Conservation (phyloP, 257 asterid species). For the Solanum piurae region DNA sequence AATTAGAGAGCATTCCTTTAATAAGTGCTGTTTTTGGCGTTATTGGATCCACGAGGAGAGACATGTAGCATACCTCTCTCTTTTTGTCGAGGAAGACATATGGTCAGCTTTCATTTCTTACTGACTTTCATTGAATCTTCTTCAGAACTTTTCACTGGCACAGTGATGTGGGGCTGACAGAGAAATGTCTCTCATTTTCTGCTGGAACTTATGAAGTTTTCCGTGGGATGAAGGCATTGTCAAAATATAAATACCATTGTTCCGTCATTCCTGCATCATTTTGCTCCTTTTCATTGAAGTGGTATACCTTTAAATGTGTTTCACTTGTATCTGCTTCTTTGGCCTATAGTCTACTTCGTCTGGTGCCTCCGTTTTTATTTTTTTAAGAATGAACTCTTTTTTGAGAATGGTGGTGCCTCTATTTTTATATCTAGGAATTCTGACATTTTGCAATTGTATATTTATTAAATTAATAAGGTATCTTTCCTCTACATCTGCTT, state of each 20-base stretch:
- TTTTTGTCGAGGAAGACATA: not conserved
- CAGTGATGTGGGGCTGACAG: not conserved
- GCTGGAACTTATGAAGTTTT: not conserved
- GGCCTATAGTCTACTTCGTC: not conserved
- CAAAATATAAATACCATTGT: not conserved
- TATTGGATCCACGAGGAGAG: not conserved
- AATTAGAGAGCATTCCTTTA: not conserved
- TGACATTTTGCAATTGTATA: not conserved
- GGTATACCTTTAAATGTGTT: not conserved
- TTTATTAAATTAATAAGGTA: not conserved
- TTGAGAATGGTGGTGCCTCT: not conserved
- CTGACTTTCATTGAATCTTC: not conserved
- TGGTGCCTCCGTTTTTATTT: not conserved
- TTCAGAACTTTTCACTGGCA: not conserved
- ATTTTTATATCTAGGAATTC: not conserved
- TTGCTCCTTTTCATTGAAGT: not conserved
- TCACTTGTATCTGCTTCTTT: not conserved
- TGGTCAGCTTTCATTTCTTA: not conserved
- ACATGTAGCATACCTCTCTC: not conserved
- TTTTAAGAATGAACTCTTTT: not conserved
- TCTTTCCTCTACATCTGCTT: not conserved
- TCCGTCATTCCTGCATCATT: not conserved
- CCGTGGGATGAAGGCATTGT: not conserved
- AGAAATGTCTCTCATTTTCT: not conserved
- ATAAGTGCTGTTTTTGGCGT: not conserved